These are phyloP conservation scores for Aurantiochytrium sp. DNA, from an alignment of 108 stramenopile species.

Conservation along the genomic window DNA sequence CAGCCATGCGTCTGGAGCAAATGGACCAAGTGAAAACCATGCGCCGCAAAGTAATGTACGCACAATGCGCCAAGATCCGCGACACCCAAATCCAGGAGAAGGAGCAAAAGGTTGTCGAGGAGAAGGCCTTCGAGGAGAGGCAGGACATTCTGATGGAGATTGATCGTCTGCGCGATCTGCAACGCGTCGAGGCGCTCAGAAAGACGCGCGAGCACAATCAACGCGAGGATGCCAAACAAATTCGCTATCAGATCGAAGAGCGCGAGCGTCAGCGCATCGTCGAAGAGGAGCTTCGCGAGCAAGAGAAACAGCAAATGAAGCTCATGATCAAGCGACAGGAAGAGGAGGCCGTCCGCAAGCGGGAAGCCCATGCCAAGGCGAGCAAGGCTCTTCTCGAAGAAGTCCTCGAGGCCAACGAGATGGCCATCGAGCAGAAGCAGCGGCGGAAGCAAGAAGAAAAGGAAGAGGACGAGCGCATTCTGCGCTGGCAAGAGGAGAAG, in stretches of 20 bases:
- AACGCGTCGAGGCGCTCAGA: neutral
- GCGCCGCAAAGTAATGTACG: conserved; percentile 9
- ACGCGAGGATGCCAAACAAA: neutral
- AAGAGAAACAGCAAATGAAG: conserved; percentile 13
- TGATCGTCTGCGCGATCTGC: neutral
- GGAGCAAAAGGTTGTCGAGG: neutral
- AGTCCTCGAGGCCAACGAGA: conserved; percentile 17
- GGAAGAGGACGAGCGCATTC: conserved; percentile 18
- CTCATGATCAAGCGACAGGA: neutral
- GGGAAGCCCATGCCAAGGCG: neutral
- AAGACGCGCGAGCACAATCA: neutral
- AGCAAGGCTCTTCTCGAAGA: neutral
- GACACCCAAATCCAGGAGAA: conserved; percentile 21
- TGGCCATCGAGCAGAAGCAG: neutral
- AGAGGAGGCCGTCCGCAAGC: neutral
- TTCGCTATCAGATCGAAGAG: conserved; percentile 14
- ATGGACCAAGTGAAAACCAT: conserved; percentile 21
- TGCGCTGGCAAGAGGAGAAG: conserved; percentile 1
- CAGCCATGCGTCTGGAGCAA: neutral
- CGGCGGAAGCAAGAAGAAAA: neutral
- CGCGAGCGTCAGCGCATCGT: neutral
- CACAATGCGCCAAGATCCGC: conserved; percentile 22
- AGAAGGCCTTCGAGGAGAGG: neutral
- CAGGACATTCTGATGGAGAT: conserved; percentile 17
- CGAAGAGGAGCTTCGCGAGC: neutral